phyloP scores from a whole-genome alignment of 148 eudicot genomes.

The Nepenthes mirabilis region DNA sequence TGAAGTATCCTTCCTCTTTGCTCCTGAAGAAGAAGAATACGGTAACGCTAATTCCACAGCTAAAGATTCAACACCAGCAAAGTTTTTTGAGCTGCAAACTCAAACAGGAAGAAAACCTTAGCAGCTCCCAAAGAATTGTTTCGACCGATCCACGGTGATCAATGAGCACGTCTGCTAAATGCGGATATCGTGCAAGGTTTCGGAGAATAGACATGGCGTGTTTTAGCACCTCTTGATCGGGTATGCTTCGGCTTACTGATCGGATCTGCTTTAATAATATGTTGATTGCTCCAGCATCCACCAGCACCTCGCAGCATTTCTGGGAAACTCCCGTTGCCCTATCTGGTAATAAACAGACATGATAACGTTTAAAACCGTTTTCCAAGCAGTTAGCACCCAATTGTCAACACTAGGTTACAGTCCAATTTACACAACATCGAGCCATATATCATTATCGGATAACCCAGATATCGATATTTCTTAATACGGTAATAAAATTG shows the following conservation, averaged over 20 bases:
- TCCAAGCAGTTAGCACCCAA: neutral
- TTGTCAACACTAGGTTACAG: too few species aligned
- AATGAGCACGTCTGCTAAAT: constrained; percentile 49
- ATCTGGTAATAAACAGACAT: constrained; percentile 23
- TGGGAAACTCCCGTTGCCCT: constrained; percentile 75
- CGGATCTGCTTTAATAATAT: constrained; percentile 57
- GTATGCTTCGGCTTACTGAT: constrained; percentile 87
- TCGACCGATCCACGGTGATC: constrained; percentile 36
- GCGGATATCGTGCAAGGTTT: constrained; percentile 65
- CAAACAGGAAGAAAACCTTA: constrained; percentile 31
- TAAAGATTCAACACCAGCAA: neutral
- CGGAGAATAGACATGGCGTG: constrained; percentile 70
- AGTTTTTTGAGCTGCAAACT: neutral
- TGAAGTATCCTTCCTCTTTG: constrained; percentile 84
- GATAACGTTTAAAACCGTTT: neutral
- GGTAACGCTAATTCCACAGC: constrained; percentile 4
- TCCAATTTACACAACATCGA: too few species aligned
- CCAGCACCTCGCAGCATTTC: constrained; percentile 86
- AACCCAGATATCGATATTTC: too few species aligned
- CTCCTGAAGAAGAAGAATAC: constrained; percentile 33
- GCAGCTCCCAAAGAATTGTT: constrained; percentile 48
- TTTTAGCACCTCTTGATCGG: constrained; percentile 85
- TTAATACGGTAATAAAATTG: too few species aligned
- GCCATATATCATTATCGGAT: too few species aligned
- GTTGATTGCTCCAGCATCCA: constrained; percentile 71